Evolutionary conservation across 805 yeast genomes (phyloP), one percentile per base, ranked within the genome.

Genomic region (Candida mattraensis): DNA sequence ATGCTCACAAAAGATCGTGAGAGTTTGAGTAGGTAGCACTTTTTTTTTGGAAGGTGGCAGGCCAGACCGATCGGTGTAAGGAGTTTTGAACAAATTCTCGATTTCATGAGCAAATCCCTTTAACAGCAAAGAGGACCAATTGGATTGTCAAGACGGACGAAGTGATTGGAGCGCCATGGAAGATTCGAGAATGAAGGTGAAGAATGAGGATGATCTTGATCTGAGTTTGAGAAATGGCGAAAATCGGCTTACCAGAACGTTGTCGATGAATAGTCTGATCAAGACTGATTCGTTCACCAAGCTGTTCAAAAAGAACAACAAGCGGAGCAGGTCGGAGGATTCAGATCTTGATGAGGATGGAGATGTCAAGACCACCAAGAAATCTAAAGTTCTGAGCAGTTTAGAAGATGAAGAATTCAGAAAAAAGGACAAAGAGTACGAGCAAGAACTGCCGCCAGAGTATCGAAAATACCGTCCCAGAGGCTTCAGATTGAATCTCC

Each of bases 401-500:
- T 45, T 42, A 9, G 45, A 45, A 16, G 65, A 63, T 28, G 42
- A 41, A 22, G 42, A 25, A 19, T 54, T 50, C 18, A 24, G 30
- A 8, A 69, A 66, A 30, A 60, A 65, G 18, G 96, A 87, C 54
- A 64, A 64, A 37, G 69, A 73, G 48, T 74, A 73, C 41, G 93
- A 85, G 51, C 78, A 61, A 3, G 73, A 66, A 43, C 62, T 86
- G 24, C 93, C 88, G 2, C 83, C 70, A 33, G 78, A 84, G 44
- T 76, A 75, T 53, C 70, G 89, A 40, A 83, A 78, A 62, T 87
- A 70, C 64, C 74, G 96, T 51, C 96, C 96, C 16, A 62, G 63
- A 20, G 96, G 96, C 2, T 87, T 64, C 64, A 69, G 67, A 48
- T 76, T 93, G 61, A 87, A 87, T 49, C 50, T 80, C 17, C 99